Percentiles rank a stretch among this genome's conserved stretches.
phyloP scores from a whole-genome alignment of 1,284 basidiomycete species.

The Cutaneotrichosporon cavernicola region DNA sequence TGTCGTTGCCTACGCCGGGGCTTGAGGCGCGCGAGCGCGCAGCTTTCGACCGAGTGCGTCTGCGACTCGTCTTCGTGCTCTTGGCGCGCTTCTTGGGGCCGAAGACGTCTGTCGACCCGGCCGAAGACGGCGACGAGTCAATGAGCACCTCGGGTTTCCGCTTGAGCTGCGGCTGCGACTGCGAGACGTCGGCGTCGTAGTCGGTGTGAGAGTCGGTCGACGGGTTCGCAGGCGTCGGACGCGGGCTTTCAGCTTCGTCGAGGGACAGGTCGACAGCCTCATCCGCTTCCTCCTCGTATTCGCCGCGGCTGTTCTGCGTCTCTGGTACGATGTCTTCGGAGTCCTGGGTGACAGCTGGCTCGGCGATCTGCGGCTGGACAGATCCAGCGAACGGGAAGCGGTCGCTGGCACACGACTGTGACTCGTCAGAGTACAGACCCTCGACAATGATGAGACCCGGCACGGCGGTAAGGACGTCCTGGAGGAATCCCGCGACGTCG shows the following conservation, averaged over 20 bases:
- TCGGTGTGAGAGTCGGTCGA: conserved; percentile 3
- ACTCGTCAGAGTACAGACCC: conserved; percentile 23
- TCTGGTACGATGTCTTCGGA: background rate
- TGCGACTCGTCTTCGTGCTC: background rate
- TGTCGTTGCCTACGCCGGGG: conserved; percentile 6
- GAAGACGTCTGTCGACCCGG: conserved; percentile 33
- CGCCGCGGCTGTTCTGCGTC: background rate
- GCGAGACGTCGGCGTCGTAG: conserved; percentile 25
- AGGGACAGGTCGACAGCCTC: conserved; percentile 5
- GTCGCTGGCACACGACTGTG: background rate
- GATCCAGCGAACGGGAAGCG: conserved; percentile 14
- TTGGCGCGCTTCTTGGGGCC: conserved; percentile 27
- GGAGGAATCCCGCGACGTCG: conserved; percentile 37
- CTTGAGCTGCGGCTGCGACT: conserved; percentile 7
- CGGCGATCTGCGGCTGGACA: conserved; percentile 9
- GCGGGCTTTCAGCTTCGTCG: background rate
- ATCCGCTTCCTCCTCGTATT: background rate
- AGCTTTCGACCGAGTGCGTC: background rate
- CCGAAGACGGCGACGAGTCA: conserved; percentile 10
- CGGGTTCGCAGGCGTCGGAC: background rate
- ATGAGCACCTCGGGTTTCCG: conserved; percentile 15
- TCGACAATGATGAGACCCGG: conserved; percentile 40
- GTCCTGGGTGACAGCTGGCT: background rate
- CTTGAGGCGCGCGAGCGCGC: background rate
- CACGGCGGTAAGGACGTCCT: conserved; percentile 35